Percentiles rank a stretch among this genome's conserved stretches.
phyloP scores from a whole-genome alignment of 2,329 filamentous ascomycete genomes.

The Xylariomycetidae sp. region DNA sequence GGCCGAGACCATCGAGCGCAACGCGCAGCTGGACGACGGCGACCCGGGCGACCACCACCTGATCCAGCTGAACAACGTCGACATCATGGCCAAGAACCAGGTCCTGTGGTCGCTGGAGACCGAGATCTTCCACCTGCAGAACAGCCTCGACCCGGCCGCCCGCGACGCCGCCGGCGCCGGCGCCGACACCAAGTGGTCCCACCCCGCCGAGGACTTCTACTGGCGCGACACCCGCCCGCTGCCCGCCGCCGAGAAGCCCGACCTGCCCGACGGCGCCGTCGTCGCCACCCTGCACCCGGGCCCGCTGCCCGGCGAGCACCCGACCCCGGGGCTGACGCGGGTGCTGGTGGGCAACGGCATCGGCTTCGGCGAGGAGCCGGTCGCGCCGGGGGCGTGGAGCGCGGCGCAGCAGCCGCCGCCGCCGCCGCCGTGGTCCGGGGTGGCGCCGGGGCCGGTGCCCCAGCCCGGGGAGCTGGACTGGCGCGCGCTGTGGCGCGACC shows the following conservation, averaged over 20 bases:
- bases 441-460: too few species aligned
- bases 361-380: slow-evolving; percentile 4
- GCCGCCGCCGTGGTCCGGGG: not conserved
- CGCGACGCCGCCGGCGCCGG: slow-evolving; percentile 3
- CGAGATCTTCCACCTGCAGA: slow-evolving; percentile 10
- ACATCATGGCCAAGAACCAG: slow-evolving; percentile 17
- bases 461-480: too few species aligned
- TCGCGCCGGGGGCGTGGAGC: not conserved
- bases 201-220: slow-evolving; percentile 3
- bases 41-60: slow-evolving; percentile 12
- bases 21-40: slow-evolving; percentile 10
- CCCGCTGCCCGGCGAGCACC: slow-evolving; percentile 15
- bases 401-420: too few species aligned
- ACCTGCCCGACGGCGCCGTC: slow-evolving; percentile 10
- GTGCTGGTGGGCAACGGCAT: slow-evolving; percentile 14
- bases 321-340: slow-evolving; percentile 5
- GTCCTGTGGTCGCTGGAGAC: slow-evolving; percentile 13
- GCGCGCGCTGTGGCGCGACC: too few species aligned
- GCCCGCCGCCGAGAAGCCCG: slow-evolving; percentile 1
- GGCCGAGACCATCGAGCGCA: slow-evolving; percentile 2
- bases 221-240: slow-evolving; percentile 8
- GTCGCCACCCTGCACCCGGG: slow-evolving; percentile 11
- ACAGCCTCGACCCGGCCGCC: slow-evolving; percentile 4
- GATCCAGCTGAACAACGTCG: slow-evolving; percentile 15
- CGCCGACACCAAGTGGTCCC: slow-evolving; percentile 2